Evolutionary conservation across 2,329 filamentous ascomycete species (phyloP), one percentile per base, ranked within the genome.

Genomic region (Alternaria novae-zelandiae): DNA sequence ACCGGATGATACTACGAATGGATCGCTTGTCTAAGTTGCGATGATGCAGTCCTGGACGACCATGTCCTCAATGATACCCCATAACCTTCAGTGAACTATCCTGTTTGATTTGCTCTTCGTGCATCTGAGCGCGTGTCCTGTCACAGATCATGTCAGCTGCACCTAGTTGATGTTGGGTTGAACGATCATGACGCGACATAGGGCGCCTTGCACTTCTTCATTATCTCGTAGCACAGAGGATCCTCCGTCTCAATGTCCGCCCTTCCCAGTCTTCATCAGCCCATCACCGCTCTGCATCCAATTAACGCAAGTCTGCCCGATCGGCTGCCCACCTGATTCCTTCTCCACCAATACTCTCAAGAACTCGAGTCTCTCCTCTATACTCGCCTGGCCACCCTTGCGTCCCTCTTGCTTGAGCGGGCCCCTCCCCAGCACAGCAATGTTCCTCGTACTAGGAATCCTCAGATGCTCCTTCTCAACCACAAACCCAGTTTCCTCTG

Each of bases 391-490:
- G 3, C 6, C 36, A 15, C n/a, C 10, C 47, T 87, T 67, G 86
- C 88, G n/a, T 86, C 85, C 64, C 84, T 79, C 77, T 0, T 86
- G 87, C 13, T 82, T 82, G 63, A 85, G 78, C 32, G 43, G 66
- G 30, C 32, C 70, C 51, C 92, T 86, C 5, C 94, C 94, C 44
- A 98, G 77, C 28, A 99, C 83, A 1, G 90, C 93, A 17, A 90
- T 89, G 79, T 98, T 98, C 65, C 96, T 85, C 43, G 95, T 97
- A 78, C 92, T 96, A 1, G 96, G 96, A 66, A 99, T 98, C 49
- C 95, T 86, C 72, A 99, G 80, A 84, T 96, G 89, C 73, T 97
- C 95, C 66, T 87, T 92, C 80, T 98, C 93, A 1, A 92, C 86
- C 6, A 85, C 81, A 85, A 90, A 97, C 2, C 91, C 92, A 66